Percentiles rank a stretch among this genome's conserved stretches.
These are phyloP conservation scores for Tolypocladium pustulatum DNA, from an alignment of 2,329 filamentous ascomycete genomes.

Conservation along the genomic window DNA sequence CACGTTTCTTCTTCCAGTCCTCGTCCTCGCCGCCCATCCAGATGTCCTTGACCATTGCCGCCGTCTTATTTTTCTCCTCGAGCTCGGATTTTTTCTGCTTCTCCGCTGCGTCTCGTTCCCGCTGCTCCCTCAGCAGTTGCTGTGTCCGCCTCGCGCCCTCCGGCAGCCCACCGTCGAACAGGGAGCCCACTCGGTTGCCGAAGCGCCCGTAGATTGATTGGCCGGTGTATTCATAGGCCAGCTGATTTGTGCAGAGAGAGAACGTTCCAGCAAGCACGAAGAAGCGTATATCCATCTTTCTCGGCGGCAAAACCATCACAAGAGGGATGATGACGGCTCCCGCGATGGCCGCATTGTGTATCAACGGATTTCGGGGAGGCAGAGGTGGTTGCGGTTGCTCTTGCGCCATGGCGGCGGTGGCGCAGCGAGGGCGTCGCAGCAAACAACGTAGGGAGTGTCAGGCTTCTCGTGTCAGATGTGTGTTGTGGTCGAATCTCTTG, in stretches of 20 bases:
- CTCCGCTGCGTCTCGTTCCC: conserved; percentile 23
- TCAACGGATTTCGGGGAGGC: conserved; percentile 22
- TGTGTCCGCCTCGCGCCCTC: conserved; percentile 41
- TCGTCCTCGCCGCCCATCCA: conserved; percentile 50
- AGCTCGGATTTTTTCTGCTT: conserved; percentile 13
- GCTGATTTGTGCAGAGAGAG: conserved; percentile 43
- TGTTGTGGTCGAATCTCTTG: not conserved
- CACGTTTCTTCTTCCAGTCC: conserved; percentile 42
- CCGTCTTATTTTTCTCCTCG: conserved; percentile 20
- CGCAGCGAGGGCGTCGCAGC: not conserved
- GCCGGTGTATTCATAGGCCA: conserved; percentile 46
- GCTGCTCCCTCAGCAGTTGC: conserved; percentile 35
- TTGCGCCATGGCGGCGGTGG: conserved; percentile 14
- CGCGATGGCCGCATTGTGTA: conserved; percentile 38
- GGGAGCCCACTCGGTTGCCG: conserved; percentile 27
- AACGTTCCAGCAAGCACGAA: conserved; percentile 37
- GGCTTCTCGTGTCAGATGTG: not conserved
- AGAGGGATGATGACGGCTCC: conserved; percentile 36
- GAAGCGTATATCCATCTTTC: conserved; percentile 39
- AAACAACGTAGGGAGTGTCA: not conserved
- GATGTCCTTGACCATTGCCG: conserved; percentile 30
- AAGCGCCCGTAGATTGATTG: conserved; percentile 39
- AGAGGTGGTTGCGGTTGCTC: conserved; percentile 14
- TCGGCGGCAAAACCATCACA: conserved; percentile 40
- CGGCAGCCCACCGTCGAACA: conserved; percentile 44